A percentile compares a stretch with the other conserved stretches of the same genome.
Conservation (phyloP, 129 eudicot genomes). For the carrot (Daucus carota) region DH1_v3.0 NC_030386.2:18472001-18472500, state of each 20-base stretch:
- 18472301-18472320: constrained; percentile 95
- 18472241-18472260: neutral
- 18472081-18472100: neutral
- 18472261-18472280: neutral
- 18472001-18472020: no score
- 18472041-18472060: no score
- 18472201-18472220: no score
- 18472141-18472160: no score
- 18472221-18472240: neutral
- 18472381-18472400: neutral
- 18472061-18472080: no score
- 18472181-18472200: neutral
- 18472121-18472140: neutral
- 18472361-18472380: constrained; percentile 94
- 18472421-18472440: neutral
- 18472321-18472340: constrained; percentile 97
- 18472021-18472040: no score
- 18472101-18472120: neutral
- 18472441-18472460: neutral
- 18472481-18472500: constrained; percentile 1
- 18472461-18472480: neutral
- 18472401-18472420: neutral
- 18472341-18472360: constrained; percentile 94
- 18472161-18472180: neutral
- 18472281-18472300: constrained; percentile 13